Base-by-base conservation (phyloP, 2,329 filamentous ascomycete species). In the Colletotrichum viniferum region DNA sequence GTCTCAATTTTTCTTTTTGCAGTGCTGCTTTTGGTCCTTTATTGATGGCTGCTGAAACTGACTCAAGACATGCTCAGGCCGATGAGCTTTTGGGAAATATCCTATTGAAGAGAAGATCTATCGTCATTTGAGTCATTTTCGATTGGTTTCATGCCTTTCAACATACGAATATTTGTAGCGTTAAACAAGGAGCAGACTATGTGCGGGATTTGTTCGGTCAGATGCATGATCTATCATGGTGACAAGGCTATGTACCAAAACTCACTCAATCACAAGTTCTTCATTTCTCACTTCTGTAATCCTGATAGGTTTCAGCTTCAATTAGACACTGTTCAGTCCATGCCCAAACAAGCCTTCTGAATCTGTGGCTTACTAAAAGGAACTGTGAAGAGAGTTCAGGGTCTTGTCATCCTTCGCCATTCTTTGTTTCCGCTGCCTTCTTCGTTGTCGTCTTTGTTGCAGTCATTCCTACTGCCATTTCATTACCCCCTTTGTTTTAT, bases 131-230 rank as follows among this genome's bases (percentile, higher is more conserved):
- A 48, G 1, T 7, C 1, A n/a, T 12, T n/a, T 48, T n/a, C 38
- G 18, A 48, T n/a, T 12, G 38, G 18, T 48, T n/a, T 48, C 38
- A 12, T 0, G 38, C 3, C 18, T 12, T n/a, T n/a, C 1, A 5
- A n/a, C 18, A n/a, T 1, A 1, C n/a, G 38, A 48, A 0, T 0
- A n/a, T 2, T 6, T 48, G 38, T 48, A 2, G 38, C 2, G 3
- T 48, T n/a, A 0, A 48, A 48, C 38, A 48, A 48, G 18, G 3
- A 48, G 38, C 38, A 48, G 18, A 48, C 2, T 12, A 48, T 9
- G 3, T n/a, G 38, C 38, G 0, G 0, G 1, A 48, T 48, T 12
- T 48, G 5, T n/a, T 48, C n/a, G 18, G 38, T 48, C 38, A 48
- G 38, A 48, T n/a, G 38, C 9, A n/a, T 48, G 18, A 48, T 48